Base-by-base conservation (phyloP, 495 filamentous ascomycete genomes). In the Alectoria sarmentosa region DNA sequence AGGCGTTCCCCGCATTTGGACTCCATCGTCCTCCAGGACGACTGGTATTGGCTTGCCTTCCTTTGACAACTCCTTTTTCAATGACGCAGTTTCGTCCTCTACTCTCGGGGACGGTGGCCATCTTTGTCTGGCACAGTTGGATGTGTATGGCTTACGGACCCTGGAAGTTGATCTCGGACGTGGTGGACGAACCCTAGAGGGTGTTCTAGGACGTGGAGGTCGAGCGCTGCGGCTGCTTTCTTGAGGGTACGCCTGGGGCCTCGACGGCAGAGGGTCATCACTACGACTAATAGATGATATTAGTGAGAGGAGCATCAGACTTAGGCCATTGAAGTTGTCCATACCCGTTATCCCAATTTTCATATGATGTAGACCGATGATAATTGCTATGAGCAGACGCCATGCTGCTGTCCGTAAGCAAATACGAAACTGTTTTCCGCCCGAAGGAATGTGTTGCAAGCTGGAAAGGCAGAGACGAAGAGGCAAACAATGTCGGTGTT, bases 1-100 rank as follows among this genome's bases (percentile, higher is more conserved):
- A 65, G 81, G 67, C 32, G 73, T 73, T 44, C 80, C 80, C 63
- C 78, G 72, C 65, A 68, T 68, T 15, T 52, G 66, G 23, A 68
- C 60, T n/a, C 61, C 62, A 26, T 68, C 66, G 19, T 64, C 66
- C 34, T 61, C 57, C 21, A 60, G 44, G 46, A 57, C 56, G 28
- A 55, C 30, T 34, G 52, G 52, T 55, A 55, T 55, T 21, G 52
- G 52, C 52, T 34, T 55, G 52, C 52, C 52, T 34, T 55, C 52
- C 17, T 55, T 55, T 21, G 52, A 55, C 11, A 55, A n/a, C 6
- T 55, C 52, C 52, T 55, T 55, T 34, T 34, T 55, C 30, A 55
- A 34, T 7, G 52, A 55, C 0, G 10, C 52, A 34, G 30, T 34
- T 23, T 55, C 52, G 34, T 68, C 66, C 54, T 68, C 66, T 13